Evolutionary conservation across 2,329 filamentous ascomycete species (phyloP), one percentile per base, ranked within the genome.

Genomic region (Calycina marina): DNA sequence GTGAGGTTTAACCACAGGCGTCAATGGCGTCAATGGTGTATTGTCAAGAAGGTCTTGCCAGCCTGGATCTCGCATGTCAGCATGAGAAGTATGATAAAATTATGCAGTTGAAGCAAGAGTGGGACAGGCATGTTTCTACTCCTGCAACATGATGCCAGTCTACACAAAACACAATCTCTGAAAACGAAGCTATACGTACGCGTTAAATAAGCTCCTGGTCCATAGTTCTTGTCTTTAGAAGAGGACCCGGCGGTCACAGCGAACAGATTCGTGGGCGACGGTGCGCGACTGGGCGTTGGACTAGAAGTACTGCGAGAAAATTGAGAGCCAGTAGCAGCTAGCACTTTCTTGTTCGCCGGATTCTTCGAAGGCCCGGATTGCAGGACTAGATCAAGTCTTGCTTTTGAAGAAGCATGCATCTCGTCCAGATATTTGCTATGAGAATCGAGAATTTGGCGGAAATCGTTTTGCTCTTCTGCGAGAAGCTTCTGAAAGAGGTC

Each of bases 1-100:
- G n/a, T n/a, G n/a, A n/a, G n/a, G n/a, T n/a, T n/a, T n/a, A n/a
- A n/a, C n/a, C n/a, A n/a, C n/a, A n/a, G n/a, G n/a, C n/a, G n/a
- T n/a, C n/a, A 28, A 16, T 0, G 81, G 77, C 1, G 77, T 79
- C 39, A 86, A 73, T 28, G 64, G 52, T 0, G 80, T 81, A n/a
- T 64, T 59, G 48, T 85, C 75, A 3, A 86, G 59, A 5, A 85
- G 59, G 1, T 67, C 60, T 49, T 84, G 76, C 80, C 81, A 86
- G 30, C n/a, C n/a, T n/a, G n/a, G n/a, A n/a, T n/a, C n/a, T n/a
- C n/a, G n/a, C n/a, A n/a, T n/a, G n/a, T n/a, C n/a, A n/a, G n/a
- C n/a, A n/a, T n/a, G n/a, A n/a, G n/a, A n/a, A n/a, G n/a, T n/a
- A n/a, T n/a, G n/a, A n/a, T n/a, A n/a, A n/a, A n/a, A n/a, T n/a